Evolutionary conservation across 345 rosid species (phyloP).

Genomic region (Theobroma cacao): DNA sequence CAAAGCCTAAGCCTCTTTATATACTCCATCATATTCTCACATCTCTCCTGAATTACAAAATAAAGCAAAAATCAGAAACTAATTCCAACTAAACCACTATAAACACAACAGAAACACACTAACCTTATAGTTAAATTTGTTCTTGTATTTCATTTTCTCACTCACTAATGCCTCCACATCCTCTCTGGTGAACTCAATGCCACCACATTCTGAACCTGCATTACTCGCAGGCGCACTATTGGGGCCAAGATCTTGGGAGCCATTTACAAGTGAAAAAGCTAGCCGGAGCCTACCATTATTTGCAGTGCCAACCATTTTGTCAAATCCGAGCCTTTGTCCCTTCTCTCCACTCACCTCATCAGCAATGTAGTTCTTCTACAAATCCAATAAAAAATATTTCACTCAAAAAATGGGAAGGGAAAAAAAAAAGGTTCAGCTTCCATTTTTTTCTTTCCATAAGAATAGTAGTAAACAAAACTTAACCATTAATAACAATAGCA

Average conservation of each 20-base stretch:
- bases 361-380: constrained; percentile 25
- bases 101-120: constrained; percentile 2
- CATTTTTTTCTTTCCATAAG: neutral
- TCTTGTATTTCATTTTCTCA: constrained; percentile 57
- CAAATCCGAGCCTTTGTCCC: constrained; percentile 13
- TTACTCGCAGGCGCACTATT: constrained; percentile 55
- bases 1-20: constrained; percentile 90
- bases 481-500: constrained; percentile 12
- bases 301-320: constrained; percentile 54
- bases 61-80: neutral
- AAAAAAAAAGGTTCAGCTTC: neutral
- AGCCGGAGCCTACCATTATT: constrained; percentile 52
- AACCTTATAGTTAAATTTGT: constrained; percentile 88
- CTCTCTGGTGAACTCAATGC: constrained; percentile 61
- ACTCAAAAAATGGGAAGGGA: neutral
- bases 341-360: constrained; percentile 27
- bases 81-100: constrained; percentile 6
- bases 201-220: constrained; percentile 60
- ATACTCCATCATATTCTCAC: constrained; percentile 92
- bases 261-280: constrained; percentile 44
- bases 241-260: constrained; percentile 54
- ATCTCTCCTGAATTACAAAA: constrained; percentile 70
- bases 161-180: constrained; percentile 60
- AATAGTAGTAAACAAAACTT: neutral
- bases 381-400: neutral